phyloP scores from a whole-genome alignment of 23 red algal species.

The Gracilariopsis chorda region DNA sequence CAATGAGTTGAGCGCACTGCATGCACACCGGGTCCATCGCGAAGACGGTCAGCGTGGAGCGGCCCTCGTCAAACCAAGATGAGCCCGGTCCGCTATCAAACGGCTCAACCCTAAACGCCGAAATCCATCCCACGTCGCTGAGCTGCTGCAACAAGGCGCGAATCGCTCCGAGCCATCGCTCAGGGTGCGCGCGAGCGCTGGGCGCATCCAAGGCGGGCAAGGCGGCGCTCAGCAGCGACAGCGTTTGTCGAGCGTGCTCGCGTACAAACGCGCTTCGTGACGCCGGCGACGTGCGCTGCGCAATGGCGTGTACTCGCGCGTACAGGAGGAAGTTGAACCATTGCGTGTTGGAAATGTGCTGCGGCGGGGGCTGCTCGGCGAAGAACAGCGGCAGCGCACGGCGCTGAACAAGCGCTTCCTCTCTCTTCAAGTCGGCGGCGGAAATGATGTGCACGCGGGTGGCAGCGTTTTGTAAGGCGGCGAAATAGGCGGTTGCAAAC shows the following conservation, averaged over 20 bases:
- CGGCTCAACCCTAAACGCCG: not conserved
- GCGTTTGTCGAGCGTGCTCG: not conserved
- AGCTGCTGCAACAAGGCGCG: not conserved
- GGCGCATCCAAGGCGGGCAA: not conserved
- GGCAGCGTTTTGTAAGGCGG: not conserved
- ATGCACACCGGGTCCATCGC: not conserved
- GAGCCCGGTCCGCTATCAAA: conserved; percentile 33
- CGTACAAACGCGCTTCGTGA: not conserved
- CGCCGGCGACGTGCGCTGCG: conserved; percentile 1
- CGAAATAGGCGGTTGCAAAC: conserved; percentile 12
- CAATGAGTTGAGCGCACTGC: conserved; percentile 24
- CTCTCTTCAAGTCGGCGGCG: not conserved
- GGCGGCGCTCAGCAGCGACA: not conserved
- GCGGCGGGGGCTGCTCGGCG: not conserved
- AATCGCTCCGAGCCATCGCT: not conserved
- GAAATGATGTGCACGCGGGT: not conserved
- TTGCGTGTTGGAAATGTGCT: not conserved
- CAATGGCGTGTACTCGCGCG: conserved; percentile 16
- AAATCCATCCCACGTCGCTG: conserved; percentile 18
- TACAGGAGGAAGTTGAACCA: conserved; percentile 32
- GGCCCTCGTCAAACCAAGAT: conserved; percentile 3
- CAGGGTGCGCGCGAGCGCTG: too few relatives aligned
- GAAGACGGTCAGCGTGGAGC: not conserved
- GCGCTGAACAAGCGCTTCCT: not conserved
- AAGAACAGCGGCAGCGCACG: not conserved